phyloP scores from a whole-genome alignment of 2,329 filamentous ascomycete species.

The Cordyceps cateniannulata region DNA sequence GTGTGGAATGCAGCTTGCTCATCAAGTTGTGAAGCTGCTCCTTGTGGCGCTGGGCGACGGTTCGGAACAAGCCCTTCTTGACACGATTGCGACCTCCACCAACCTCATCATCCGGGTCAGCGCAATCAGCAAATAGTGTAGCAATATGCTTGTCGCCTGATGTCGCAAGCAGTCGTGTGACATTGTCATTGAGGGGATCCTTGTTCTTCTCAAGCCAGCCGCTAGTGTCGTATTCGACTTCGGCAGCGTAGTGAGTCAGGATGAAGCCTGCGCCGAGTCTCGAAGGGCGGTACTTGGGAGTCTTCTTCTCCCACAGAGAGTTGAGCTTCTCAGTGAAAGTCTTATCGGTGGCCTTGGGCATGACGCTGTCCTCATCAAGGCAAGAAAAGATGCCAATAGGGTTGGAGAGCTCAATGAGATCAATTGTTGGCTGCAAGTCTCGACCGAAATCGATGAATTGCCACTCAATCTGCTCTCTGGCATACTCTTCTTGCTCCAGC shows the following conservation, averaged over 20 bases:
- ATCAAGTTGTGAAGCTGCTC: conserved; percentile 97
- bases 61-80: conserved; percentile 95
- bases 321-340: conserved; percentile 98
- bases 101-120: conserved; percentile 68
- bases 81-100: conserved; percentile 69
- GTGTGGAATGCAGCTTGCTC: conserved; percentile 88
- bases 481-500: conserved; percentile 95
- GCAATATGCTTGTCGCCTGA: conserved; percentile 82
- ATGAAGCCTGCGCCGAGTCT: conserved; percentile 88
- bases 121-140: conserved; percentile 80
- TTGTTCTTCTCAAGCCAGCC: conserved; percentile 99
- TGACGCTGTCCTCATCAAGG: conserved; percentile 93
- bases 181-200: conserved; percentile 93
- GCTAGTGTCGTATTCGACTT: conserved; percentile 93
- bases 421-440: conserved; percentile 94
- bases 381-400: conserved; percentile 99
- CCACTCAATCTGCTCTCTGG: conserved; percentile 97
- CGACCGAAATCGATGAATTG: conserved; percentile 99
- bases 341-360: conserved; percentile 97
- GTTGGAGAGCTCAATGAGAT: conserved; percentile 91
- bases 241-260: conserved; percentile 93
- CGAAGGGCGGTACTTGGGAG: conserved; percentile 83
- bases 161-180: conserved; percentile 77
- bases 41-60: conserved; percentile 93
- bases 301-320: conserved; percentile 92